Evolutionary conservation across 352 stramenopile species (phyloP), one percentile per base, ranked within the genome.

Genomic region (Achlya hypogyna): DNA sequence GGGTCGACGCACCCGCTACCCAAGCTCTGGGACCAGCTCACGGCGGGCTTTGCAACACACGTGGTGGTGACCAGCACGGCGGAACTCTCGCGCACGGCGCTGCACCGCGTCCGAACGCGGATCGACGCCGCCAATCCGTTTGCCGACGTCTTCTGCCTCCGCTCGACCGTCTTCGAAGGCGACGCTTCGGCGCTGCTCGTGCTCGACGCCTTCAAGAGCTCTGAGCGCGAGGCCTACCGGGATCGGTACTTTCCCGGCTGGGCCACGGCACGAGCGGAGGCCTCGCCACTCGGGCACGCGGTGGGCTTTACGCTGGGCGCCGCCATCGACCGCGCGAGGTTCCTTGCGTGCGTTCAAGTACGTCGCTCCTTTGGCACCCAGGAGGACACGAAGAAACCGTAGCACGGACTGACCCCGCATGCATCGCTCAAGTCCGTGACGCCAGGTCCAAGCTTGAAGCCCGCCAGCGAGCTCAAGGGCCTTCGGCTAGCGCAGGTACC

Each of bases 41-140:
- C 72, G 0, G 63, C 75, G 1, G 84, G 84, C 0, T 88, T 92
- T 64, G 63, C 78, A 40, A 92, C 84, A 4, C 76, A 88, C 62
- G 68, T 83, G 0, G 71, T 92, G 5, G 51, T 91, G n/a, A 88
- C 74, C 1, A 75, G 88, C 35, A 79, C 67, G 5, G 35, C 60
- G 5, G 77, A 92, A n/a, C 59, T 89, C 0, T 59, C 75, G 0
- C 20, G 72, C 18, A 72, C 40, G 1, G 51, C 73, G 1, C 65
- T 90, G 0, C 76, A 82, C 2, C 72, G 81, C 18, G 62, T 92
- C n/a, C 77, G 84, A 6, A 88, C 79, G 42, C 84, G 70, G 51
- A 82, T 92, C 27, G 76, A 88, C 45, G 73, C 87, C 22, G 71
- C 69, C 28, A 91, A 90, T 63, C 75, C 84, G 51, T 92, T 90